Evolutionary conservation across 2,329 filamentous ascomycete species (phyloP).

Genomic region (Epichloe typhina): DNA sequence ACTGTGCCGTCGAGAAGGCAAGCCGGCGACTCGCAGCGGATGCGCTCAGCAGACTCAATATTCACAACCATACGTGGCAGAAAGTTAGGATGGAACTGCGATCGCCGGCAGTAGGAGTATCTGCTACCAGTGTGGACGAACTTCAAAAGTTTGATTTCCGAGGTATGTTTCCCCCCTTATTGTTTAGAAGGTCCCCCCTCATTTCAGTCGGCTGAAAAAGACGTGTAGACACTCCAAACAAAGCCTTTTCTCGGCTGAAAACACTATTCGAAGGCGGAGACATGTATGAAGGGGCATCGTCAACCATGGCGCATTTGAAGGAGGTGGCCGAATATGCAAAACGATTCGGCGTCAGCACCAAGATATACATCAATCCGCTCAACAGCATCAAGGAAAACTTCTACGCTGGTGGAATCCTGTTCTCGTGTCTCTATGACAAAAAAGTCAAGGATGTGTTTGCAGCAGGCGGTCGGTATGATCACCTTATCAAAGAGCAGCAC

Average conservation of each 20-base stretch:
- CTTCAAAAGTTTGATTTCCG: slow-evolving; percentile 84
- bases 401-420: slow-evolving; percentile 73
- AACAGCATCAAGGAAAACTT: slow-evolving; percentile 86
- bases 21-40: slow-evolving; percentile 66
- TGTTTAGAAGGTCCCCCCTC: too few relatives aligned
- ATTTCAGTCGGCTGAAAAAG: slow-evolving; percentile 10
- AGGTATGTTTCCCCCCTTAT: slow-evolving; percentile 30
- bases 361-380: slow-evolving; percentile 73
- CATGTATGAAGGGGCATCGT: slow-evolving; percentile 59
- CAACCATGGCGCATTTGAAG: slow-evolving; percentile 67
- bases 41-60: slow-evolving; percentile 74
- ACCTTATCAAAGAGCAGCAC: slow-evolving; percentile 70
- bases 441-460: slow-evolving; percentile 80
- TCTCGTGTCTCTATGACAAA: slow-evolving; percentile 79
- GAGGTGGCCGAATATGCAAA: slow-evolving; percentile 67
- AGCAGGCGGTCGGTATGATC: slow-evolving; percentile 86
- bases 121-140: slow-evolving; percentile 82
- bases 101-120: slow-evolving; percentile 66
- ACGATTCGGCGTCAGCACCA: slow-evolving; percentile 59
- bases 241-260: slow-evolving; percentile 46
- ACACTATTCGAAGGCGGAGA: slow-evolving; percentile 48
- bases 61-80: slow-evolving; percentile 66
- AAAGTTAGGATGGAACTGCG: slow-evolving; percentile 73
- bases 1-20: slow-evolving; percentile 62
- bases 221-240: slow-evolving; percentile 35